Evolutionary conservation across 2,329 filamentous ascomycete species (phyloP), one percentile per base, ranked within the genome.

Genomic region (Mycosphaerelloides madeirae): DNA sequence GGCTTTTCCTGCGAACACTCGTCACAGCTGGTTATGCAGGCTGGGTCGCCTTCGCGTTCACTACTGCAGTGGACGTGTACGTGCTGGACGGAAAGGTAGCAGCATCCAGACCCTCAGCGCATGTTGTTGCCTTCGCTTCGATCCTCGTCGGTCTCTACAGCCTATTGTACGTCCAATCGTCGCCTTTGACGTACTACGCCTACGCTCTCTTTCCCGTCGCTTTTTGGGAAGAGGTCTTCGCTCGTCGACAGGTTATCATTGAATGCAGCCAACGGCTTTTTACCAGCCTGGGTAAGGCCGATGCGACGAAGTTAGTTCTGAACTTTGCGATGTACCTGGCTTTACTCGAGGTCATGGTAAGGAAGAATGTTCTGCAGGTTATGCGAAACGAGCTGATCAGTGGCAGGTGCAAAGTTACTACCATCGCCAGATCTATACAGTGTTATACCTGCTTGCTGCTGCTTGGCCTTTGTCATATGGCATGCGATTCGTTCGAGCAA

Each of bases 141-240:
- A 63, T 85, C 3, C 75, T 95, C n/a, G 76, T 85, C 18, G 74
- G 74, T 1, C 67, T 97, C 11, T 96, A 85, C 59, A 84, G 88
- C 6, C 81, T 87, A 1, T 85, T 98, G 43, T 72, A 85, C 46
- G 73, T 87, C 45, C 91, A 94, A 35, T 78, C 81, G 34, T 95
- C 90, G 1, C 85, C 91, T 0, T 64, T 75, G 45, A 84, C 86
- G 2, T 98, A 98, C 65, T 98, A 97, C 60, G 79, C 81, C 2
- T 98, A 98, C 64, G 86, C 84, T 1, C 79, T 94, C 57, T 98
- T 98, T 65, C 93, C 93, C 0, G 82, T 95, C 2, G 78, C 87
- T 45, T 97, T 98, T 70, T 98, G 93, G 93, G 91, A 96, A 66
- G 90, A 96, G 60, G 87, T 96, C 0, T 91, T 84, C 65, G 86